Evolutionary conservation across 73 alveolate species (phyloP), one percentile per base, ranked within the genome.

Genomic region (Paramecium bursaria): DNA sequence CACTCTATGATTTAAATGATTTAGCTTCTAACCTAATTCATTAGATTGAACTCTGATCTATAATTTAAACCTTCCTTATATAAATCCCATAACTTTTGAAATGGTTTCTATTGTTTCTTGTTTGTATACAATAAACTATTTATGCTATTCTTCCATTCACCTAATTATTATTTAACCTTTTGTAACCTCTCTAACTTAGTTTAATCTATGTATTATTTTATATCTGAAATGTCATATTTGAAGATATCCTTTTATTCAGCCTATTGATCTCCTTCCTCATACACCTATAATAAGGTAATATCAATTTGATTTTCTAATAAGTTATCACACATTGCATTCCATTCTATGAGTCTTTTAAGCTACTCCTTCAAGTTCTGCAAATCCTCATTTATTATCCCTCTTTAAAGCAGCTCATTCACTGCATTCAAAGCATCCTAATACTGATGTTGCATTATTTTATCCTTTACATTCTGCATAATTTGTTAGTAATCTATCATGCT

Each of bases 361-460:
- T 1, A 57, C 3, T 23, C 15, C 15, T 57, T 3, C 2, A 57
- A 15, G 4, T 10, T 3, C 33, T 57, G 27, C 1, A 57, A 17
- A 3, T 57, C 76, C 3, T 57, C 76, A 57, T 57, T 57, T 10
- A 57, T 57, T 26, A 57, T 57, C 0, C 76, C 76, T n/a, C 52
- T 57, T 30, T 10, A 14, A 0, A 57, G 13, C 3, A 57, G 52
- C n/a, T 11, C 17, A 5, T 0, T 10, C 13, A 57, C 33, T 30
- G 27, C 27, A 3, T 57, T 7, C 27, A 30, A 30, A 0, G 76
- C 76, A 1, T 5, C 3, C 33, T 27, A 23, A 27, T 57, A 50
- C 15, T 57, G 33, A 1, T 50, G 2, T 10, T 10, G 15, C 1
- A 31, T 17, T 50, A 57, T 57, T 3, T 57, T 27, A 30, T 29